phyloP scores from a whole-genome alignment of 2,329 filamentous ascomycete genomes.

The Fusarium solani-melongenae region DNA sequence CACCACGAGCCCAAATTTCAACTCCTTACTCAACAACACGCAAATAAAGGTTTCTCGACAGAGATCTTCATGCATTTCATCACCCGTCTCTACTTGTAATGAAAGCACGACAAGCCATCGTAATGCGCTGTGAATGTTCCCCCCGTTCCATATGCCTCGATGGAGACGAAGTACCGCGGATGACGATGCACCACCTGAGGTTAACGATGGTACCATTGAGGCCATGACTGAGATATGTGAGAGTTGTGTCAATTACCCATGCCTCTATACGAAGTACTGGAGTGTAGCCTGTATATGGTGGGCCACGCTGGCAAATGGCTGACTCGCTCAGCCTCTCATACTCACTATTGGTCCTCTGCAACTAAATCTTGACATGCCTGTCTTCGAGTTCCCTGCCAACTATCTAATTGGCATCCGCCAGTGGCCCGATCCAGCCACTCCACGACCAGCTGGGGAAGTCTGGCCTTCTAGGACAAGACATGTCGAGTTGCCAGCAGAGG shows the following conservation, averaged over 20 bases:
- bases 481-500: neutral
- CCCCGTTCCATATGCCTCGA: neutral
- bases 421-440: neutral
- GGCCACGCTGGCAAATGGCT: neutral
- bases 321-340: neutral
- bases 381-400: neutral
- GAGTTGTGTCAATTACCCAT: neutral
- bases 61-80: neutral
- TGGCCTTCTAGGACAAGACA: neutral
- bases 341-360: neutral
- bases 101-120: neutral
- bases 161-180: neutral
- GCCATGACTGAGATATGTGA: neutral
- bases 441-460: neutral
- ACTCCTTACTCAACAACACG: neutral
- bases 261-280: neutral
- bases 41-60: neutral
- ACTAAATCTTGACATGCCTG: neutral
- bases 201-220: neutral
- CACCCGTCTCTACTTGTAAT: neutral
- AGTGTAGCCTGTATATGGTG: neutral
- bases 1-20: neutral
- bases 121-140: neutral
- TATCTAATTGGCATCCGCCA: neutral
- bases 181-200: neutral